Base-by-base conservation (phyloP, 495 filamentous ascomycete genomes). In the Bryoglossum gracile region DNA sequence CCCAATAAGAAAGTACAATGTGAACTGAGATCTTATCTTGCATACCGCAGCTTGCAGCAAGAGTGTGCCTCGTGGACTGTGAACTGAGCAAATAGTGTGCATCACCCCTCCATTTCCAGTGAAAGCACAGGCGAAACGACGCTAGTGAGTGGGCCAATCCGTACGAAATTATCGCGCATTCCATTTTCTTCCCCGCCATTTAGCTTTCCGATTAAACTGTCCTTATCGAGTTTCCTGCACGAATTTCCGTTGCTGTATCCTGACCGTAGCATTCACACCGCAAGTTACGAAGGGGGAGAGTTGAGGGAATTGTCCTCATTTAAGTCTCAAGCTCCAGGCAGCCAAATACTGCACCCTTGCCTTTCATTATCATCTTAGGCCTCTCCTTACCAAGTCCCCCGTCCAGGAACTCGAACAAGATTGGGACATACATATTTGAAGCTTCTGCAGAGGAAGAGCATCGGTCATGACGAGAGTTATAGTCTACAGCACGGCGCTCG, bases 401-500 rank as follows among this genome's bases (percentile, higher is more conserved):
- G 4, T 33, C 13, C 9, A 19, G 18, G 41, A 25, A 43, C n/a
- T 17, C 16, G 6, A 3, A 11, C 2, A 5, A 17, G 9, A 8
- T 16, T 32, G 22, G 49, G 6, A 42, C 24, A 25, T 26, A 53
- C 9, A 22, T 34, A 26, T 10, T 19, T 37, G 24, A 4, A 18
- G 18, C 24, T 18, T 30, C 11, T 22, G 21, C 13, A 30, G 34
- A 33, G 3, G 25, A 45, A 19, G 13, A 13, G 13, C 21, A n/a
- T 32, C 30, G 36, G 45, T 14, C 14, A 68, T 70, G 66, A 68
- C 65, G 10, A 51, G 66, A 44, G 41, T 44, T 10, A 51, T 65
- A n/a, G 73, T 82, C 51, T 82, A 79, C 56, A 61, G 56, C 18
- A 64, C 57, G 10, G 67, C 72, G 3, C 56, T 82, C 35, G 60